Base-by-base conservation (phyloP, 805 yeast genomes). In the Priceomyces haplophilus region DNA sequence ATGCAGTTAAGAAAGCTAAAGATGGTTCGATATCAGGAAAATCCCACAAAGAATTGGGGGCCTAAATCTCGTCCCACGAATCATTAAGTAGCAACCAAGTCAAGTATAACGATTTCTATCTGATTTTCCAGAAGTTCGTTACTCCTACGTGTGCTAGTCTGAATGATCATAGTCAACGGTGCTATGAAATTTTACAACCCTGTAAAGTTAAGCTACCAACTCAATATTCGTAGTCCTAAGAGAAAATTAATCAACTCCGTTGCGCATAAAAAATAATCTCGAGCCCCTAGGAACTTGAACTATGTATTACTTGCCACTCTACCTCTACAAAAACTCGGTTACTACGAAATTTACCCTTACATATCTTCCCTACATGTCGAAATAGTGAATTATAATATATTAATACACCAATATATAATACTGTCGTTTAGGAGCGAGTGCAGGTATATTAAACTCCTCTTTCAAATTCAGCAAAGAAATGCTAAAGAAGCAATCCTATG, bases 1-100 rank as follows among this genome's bases (percentile, higher is more conserved):
- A 80, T 79, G 52, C 69, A 64, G 42, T 67, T 88, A 41, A 75
- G 97, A 55, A 82, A 78, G 49, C 74, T 88, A 45, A 88, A 88
- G 64, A 79, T 91, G 58, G 88, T 88, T 11, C 75, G 97, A 54
- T 91, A 76, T 64, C 99, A 90, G 60, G 89, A 82, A 57, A 91
- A 90, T 57, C 99, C 99, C 12, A 78, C 88, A 1, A 87, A 86
- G 59, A 83, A 87, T 60, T 93, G 99, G 99, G 99, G 99, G 1
- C 99, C 98, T 29, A 88, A 85, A 67, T 80, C 96, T 3, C 81
- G 85, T 56, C 95, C 95, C 30, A 34, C 44, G 3, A 25, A 21
- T 19, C 21, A 34, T 15, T 35, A 29, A 23, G 8, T 8, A 21
- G 12, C 15, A 7, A 13, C 12, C 7, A 6, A 30, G 33, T 10